phyloP scores from a whole-genome alignment of 495 filamentous ascomycete species.

The Hapsidospora chrysogenum region DNA sequence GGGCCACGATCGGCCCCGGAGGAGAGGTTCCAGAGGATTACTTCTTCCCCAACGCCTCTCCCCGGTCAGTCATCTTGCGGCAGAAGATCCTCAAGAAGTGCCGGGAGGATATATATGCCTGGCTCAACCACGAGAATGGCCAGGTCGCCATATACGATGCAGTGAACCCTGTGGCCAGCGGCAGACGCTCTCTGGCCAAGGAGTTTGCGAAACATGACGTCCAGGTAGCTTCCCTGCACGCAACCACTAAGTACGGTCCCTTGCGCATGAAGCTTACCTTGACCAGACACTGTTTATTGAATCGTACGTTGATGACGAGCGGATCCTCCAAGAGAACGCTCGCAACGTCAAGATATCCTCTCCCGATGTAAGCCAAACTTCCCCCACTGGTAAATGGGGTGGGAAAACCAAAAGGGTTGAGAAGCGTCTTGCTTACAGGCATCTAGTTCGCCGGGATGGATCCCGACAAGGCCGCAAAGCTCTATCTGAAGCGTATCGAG shows the following conservation, averaged over 20 bases:
- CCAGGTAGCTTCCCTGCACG: slow-evolving; percentile 36
- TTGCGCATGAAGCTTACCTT: slow-evolving; percentile 5
- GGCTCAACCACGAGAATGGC: slow-evolving; percentile 90
- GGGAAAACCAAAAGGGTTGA: no score
- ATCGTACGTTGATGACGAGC: slow-evolving; percentile 81
- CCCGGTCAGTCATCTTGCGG: slow-evolving; percentile 69
- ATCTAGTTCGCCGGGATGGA: slow-evolving; percentile 88
- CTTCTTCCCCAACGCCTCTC: slow-evolving; percentile 88
- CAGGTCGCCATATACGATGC: slow-evolving; percentile 99
- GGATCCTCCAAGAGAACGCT: slow-evolving; percentile 93
- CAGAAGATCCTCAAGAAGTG: slow-evolving; percentile 98
- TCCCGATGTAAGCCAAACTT: slow-evolving; percentile 73
- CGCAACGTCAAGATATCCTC: slow-evolving; percentile 94
- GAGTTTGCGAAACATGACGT: slow-evolving; percentile 95
- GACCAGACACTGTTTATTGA: slow-evolving; percentile 84
- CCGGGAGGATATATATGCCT: slow-evolving; percentile 89
- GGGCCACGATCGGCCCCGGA: slow-evolving; percentile 72
- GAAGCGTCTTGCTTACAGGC: no score
- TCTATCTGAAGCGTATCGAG: slow-evolving; percentile 78
- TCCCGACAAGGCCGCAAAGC: slow-evolving; percentile 75
- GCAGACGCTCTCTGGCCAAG: slow-evolving; percentile 75
- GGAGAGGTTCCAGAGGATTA: slow-evolving; percentile 92
- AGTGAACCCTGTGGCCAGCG: slow-evolving; percentile 78
- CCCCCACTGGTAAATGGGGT: not conserved
- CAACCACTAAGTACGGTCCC: not conserved